Conservation (phyloP, 2,329 filamentous ascomycete genomes). For the Neofusicoccum cordaticola region DNA sequence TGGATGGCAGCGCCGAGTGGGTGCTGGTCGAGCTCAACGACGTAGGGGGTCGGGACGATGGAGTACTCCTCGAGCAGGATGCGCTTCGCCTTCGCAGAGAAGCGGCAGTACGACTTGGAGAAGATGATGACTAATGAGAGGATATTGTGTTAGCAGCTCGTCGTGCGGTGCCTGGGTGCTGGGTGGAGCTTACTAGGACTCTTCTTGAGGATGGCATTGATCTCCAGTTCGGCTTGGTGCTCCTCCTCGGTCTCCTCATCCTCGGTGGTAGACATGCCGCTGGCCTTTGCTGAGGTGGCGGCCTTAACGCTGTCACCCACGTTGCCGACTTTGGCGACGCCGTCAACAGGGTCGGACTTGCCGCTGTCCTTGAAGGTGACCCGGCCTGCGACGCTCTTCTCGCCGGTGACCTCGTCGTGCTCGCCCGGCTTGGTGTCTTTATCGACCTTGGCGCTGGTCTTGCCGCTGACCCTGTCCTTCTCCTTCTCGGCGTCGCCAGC, state of each 20-base stretch:
- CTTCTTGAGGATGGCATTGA: conserved; percentile 78
- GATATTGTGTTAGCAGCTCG: background rate
- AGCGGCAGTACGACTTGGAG: conserved; percentile 89
- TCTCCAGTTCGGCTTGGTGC: conserved; percentile 64
- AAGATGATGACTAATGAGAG: conserved; percentile 77
- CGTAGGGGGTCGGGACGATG: conserved; percentile 76
- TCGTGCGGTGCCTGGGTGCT: conserved; percentile 27
- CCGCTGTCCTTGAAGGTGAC: conserved; percentile 48
- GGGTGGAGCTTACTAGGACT: conserved; percentile 63
- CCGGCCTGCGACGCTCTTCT: conserved; percentile 53
- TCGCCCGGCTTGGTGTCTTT: conserved; percentile 19
- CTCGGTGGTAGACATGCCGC: conserved; percentile 22
- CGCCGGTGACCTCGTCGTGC: conserved; percentile 30
- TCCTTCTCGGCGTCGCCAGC: conserved; percentile 25
- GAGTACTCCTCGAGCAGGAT: conserved; percentile 81
- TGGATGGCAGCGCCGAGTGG: conserved; percentile 72
- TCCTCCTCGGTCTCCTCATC: conserved; percentile 53
- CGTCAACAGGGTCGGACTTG: conserved; percentile 38
- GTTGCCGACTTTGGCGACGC: conserved; percentile 43
- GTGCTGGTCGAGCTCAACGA: conserved; percentile 88
- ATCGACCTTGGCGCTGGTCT: conserved; percentile 19
- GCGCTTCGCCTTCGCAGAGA: conserved; percentile 79
- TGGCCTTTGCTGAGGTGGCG: conserved; percentile 26
- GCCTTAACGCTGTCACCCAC: conserved; percentile 31
- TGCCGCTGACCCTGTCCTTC: conserved; percentile 19